Evolutionary conservation across 2,329 filamentous ascomycete species (phyloP).

Genomic region (Furcasterigmium sp.): DNA sequence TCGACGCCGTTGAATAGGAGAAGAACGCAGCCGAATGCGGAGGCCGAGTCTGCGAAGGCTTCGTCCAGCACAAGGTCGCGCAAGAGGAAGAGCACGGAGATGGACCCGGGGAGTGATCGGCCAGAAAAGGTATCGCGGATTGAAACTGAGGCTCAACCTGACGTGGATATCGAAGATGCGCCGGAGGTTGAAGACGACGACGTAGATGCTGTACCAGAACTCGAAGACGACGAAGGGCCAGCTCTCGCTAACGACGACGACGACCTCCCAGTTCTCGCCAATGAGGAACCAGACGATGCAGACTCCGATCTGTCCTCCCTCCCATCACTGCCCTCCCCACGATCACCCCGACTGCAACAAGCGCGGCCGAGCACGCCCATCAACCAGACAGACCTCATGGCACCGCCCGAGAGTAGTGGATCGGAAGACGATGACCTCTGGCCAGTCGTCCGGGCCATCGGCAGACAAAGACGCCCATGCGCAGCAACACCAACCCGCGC

Average conservation of each 20-base stretch:
- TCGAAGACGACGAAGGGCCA: conserved; percentile 11
- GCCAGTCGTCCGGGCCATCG: conserved; percentile 47
- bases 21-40: conserved; percentile 26
- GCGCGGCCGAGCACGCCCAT: conserved; percentile 36
- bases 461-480: conserved; percentile 33
- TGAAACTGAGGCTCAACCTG: conserved; percentile 9
- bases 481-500: conserved; percentile 31
- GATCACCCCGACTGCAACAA: conserved; percentile 17
- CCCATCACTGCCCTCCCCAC: conserved; percentile 25
- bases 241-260: conserved; percentile 9
- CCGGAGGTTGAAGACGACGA: conserved; percentile 12
- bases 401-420: conserved; percentile 50
- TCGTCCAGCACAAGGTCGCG: conserved; percentile 31
- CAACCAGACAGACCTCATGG: conserved; percentile 44
- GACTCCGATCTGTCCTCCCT: conserved; percentile 30
- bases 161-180: conserved; percentile 13
- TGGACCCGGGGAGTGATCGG: conserved; percentile 28
- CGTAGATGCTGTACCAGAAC: conserved; percentile 4
- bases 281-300: conserved; percentile 9
- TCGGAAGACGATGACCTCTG: conserved; percentile 39
- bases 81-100: conserved; percentile 53
- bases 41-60: conserved; percentile 13
- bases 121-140: conserved; percentile 30
- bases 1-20: conserved; percentile 58
- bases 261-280: neutral